Conservation (phyloP, 495 filamentous ascomycete genomes). For the Podospora didyma region DNA sequence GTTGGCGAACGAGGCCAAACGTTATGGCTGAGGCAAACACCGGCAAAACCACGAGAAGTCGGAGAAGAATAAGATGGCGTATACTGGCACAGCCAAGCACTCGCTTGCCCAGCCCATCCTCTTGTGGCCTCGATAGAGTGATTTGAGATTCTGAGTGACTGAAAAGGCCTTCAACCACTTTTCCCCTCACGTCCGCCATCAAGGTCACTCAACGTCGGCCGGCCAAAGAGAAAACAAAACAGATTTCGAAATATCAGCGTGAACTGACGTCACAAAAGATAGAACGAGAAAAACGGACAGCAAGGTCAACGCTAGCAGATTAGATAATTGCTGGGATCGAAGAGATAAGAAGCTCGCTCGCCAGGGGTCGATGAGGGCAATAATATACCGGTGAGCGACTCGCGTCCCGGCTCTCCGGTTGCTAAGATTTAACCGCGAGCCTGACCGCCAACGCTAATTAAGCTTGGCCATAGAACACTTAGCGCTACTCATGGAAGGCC, state of each 20-base stretch:
- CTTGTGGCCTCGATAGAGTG: no score
- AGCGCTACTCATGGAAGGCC: not conserved
- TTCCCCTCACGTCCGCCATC: no score
- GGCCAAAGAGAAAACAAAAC: not conserved
- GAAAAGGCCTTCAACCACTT: no score
- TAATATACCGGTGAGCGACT: slow-evolving; percentile 17
- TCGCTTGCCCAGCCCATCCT: no score
- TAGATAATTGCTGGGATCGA: not conserved
- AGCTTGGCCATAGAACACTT: slow-evolving; percentile 9
- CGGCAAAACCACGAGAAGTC: no score
- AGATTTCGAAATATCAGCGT: not conserved
- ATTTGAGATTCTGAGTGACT: no score
- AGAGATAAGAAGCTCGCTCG: slow-evolving; percentile 11
- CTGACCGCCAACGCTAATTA: slow-evolving; percentile 13
- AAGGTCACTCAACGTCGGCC: not conserved
- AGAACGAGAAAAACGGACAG: not conserved
- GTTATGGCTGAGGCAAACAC: no score
- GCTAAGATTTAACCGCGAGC: slow-evolving; percentile 22
- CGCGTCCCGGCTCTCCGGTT: slow-evolving; percentile 28
- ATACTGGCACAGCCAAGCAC: no score
- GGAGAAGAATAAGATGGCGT: not conserved
- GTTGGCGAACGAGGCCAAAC: no score
- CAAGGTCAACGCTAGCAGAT: not conserved
- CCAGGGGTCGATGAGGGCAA: slow-evolving; percentile 5
- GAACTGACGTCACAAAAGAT: slow-evolving; percentile 7